A percentile compares a stretch with the other conserved stretches of the same genome.
Conservation (phyloP, 1,139 yeast genomes). For the Scheffersomyces titani region DNA sequence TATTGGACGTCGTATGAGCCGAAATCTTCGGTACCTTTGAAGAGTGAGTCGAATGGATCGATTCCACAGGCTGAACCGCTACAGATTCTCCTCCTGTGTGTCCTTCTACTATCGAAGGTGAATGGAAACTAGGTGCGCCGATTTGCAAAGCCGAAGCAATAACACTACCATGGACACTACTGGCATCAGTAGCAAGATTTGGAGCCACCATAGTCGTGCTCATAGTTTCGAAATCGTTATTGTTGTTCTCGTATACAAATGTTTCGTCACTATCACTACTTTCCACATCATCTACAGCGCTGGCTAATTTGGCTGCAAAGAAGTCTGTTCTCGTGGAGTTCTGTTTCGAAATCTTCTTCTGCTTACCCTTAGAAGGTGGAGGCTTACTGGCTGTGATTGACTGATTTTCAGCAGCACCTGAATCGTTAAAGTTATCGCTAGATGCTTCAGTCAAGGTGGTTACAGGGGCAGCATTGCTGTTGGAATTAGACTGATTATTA, state of each 20-base stretch:
- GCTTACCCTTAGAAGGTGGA: slow-evolving; percentile 8
- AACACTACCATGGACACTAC: slow-evolving; percentile 13
- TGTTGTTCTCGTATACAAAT: slow-evolving; percentile 78
- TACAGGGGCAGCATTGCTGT: slow-evolving; percentile 1
- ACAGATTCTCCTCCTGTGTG: neutral
- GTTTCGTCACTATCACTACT: slow-evolving; percentile 90
- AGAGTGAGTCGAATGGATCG: slow-evolving; percentile 9
- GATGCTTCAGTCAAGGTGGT: neutral
- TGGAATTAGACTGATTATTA: neutral
- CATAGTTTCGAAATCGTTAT: slow-evolving; percentile 21
- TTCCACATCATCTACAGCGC: slow-evolving; percentile 89
- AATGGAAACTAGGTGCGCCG: slow-evolving; percentile 4
- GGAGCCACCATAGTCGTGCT: slow-evolving; percentile 7
- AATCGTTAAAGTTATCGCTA: neutral
- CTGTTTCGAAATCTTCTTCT: slow-evolving; percentile 16
- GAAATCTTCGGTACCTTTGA: slow-evolving; percentile 8
- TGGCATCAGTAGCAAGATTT: slow-evolving; percentile 9
- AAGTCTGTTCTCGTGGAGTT: slow-evolving; percentile 75
- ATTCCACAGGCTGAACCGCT: neutral
- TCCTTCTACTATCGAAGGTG: slow-evolving; percentile 7
- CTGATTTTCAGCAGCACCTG: neutral
- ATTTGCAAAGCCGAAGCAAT: neutral
- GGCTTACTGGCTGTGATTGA: neutral
- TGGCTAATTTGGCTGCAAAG: slow-evolving; percentile 91
- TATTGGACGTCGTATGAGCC: neutral